Conservation (phyloP, 148 eudicot genomes). For the Camellia japonica region DNA sequence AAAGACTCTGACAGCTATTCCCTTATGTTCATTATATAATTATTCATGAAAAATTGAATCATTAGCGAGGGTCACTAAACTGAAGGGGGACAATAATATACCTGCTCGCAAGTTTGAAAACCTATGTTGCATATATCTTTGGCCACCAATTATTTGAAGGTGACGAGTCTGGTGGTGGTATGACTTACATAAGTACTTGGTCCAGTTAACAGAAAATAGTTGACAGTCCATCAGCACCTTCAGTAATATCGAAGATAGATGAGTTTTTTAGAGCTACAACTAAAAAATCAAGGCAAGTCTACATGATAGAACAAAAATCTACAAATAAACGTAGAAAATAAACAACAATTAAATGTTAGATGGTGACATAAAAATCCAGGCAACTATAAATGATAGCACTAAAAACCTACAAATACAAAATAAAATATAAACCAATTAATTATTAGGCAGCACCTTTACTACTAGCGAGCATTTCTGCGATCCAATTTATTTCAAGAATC, state of each 20-base stretch:
- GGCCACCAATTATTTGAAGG: conserved; percentile 13
- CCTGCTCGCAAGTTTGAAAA: conserved; percentile 18
- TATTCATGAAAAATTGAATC: neutral
- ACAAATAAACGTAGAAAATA: neutral
- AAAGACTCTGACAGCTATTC: neutral
- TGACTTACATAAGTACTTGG: conserved; percentile 24
- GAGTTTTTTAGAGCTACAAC: neutral
- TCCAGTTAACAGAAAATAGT: conserved; percentile 36
- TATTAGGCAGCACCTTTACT: neutral
- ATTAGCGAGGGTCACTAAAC: conserved; percentile 7
- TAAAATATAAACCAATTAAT: neutral
- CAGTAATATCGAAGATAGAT: conserved; percentile 14
- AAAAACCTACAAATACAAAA: neutral
- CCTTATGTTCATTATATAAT: neutral
- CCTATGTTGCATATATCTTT: neutral
- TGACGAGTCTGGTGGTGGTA: neutral
- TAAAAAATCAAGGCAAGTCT: neutral
- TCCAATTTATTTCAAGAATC: neutral
- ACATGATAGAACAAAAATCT: neutral
- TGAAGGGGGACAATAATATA: conserved; percentile 3
- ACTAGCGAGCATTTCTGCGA: neutral
- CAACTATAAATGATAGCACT: neutral
- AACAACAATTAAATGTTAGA: neutral
- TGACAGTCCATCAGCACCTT: conserved; percentile 48
- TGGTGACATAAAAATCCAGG: neutral